These are phyloP conservation scores for Ophiostoma ips DNA, from an alignment of 2,329 filamentous ascomycete genomes.

Conservation along the genomic window DNA sequence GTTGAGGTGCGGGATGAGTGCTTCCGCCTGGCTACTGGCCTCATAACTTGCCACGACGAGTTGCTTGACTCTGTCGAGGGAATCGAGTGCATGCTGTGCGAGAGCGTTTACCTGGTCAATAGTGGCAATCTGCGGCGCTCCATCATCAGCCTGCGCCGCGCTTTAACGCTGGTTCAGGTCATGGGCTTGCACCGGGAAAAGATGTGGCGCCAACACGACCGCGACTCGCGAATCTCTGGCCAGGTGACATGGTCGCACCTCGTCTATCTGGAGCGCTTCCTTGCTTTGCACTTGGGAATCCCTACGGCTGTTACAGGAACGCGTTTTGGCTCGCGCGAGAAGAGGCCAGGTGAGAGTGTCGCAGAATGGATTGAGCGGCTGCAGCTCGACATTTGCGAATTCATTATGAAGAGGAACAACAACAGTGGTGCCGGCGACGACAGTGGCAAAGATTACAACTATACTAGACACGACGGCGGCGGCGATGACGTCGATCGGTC, in stretches of 20 bases:
- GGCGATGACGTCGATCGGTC: neutral
- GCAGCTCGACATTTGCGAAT: slow-evolving; percentile 20
- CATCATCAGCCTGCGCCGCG: slow-evolving; percentile 30
- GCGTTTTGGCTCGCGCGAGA: neutral
- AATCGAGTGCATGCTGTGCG: slow-evolving; percentile 34
- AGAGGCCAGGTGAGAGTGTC: neutral
- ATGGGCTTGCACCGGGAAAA: slow-evolving; percentile 1
- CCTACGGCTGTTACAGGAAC: slow-evolving; percentile 4
- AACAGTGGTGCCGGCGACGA: neutral
- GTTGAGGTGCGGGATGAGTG: neutral
- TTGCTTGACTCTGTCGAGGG: slow-evolving; percentile 31
- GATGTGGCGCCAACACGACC: slow-evolving; percentile 4
- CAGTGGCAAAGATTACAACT: no score
- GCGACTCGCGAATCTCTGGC: slow-evolving; percentile 20
- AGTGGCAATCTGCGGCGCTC: slow-evolving; percentile 30
- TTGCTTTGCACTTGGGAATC: slow-evolving; percentile 30
- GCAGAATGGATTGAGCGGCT: slow-evolving; percentile 21
- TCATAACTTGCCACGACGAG: slow-evolving; percentile 33
- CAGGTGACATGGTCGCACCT: slow-evolving; percentile 32
- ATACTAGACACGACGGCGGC: slow-evolving; percentile 4
- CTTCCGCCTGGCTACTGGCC: slow-evolving; percentile 8
- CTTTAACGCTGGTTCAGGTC: slow-evolving; percentile 21
- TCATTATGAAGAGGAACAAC: slow-evolving; percentile 23
- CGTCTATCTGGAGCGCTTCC: slow-evolving; percentile 29
- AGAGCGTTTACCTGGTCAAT: slow-evolving; percentile 33